Base-by-base conservation (phyloP, 2,329 filamentous ascomycete genomes). In the Fusarium proliferatum region DNA sequence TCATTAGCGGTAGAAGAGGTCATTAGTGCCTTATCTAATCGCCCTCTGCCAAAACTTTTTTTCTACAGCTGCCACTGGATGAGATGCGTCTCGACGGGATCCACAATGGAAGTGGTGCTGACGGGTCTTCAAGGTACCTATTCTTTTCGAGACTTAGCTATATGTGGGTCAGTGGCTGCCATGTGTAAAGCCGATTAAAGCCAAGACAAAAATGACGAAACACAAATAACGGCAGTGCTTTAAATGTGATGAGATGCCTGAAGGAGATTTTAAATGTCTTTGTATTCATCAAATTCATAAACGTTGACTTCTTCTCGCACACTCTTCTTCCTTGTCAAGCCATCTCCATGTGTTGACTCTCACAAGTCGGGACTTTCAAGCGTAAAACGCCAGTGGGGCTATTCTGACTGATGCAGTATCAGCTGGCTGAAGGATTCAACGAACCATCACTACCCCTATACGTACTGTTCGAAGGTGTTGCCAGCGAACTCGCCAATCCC, bases 361-460 rank as follows among this genome's bases (percentile, higher is more conserved):
- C 17, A 41, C 23, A 66, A 36, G 38, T 33, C 30, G 19, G 23
- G 57, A 33, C 33, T 16, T 61, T 64, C 26, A 66, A n/a, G 42
- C 41, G 39, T 49, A 62, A 53, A 42, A 60, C 30, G 56, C 45
- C 46, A 71, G 30, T 16, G 45, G 62, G 26, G 52, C 52, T 62
- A 59, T 48, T 59, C 61, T 70, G 19, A 59, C 48, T 46, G 51
- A 56, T n/a, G 45, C 51, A 42, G 38, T 61, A 59, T 65, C 69
- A 76, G 61, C 63, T 77, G 52, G 74, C 70, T 36, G 74, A 77
- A 51, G 71, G 59, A 55, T 74, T 72, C 41, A 72, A 46, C 5
- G 74, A 74, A 39, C 71, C 58, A 42, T 76, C 73, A 45, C 64
- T 63, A 17, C 71, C 74, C 42, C 64, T 67, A 55, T 71, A 65